A percentile compares a stretch with the other conserved stretches of the same genome.
Evolutionary conservation across 768 basidiomycete species (phyloP).

Genomic region (Trametes gibbosa): DNA sequence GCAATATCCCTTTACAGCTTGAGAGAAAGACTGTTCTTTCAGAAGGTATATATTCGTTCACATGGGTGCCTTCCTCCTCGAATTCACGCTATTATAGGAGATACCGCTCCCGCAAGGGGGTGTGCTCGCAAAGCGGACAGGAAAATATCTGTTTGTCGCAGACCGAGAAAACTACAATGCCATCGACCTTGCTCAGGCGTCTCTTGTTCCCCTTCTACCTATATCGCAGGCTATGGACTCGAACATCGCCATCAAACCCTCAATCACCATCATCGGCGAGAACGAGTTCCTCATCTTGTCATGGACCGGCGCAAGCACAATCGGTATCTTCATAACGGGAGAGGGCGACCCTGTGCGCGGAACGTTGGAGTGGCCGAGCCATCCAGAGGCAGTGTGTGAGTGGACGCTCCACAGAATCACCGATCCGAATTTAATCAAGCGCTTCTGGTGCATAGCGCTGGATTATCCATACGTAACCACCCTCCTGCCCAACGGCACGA

Average conservation of each 20-base stretch:
- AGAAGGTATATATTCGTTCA: slow-evolving; percentile 45
- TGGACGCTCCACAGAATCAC: slow-evolving; percentile 16
- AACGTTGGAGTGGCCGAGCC: slow-evolving; percentile 80
- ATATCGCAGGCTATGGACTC: slow-evolving; percentile 64
- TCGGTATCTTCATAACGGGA: slow-evolving; percentile 84
- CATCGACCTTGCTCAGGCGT: slow-evolving; percentile 71
- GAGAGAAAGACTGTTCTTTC: slow-evolving; percentile 59
- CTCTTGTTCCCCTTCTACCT: slow-evolving; percentile 71
- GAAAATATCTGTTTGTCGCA: slow-evolving; percentile 68
- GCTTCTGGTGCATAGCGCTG: slow-evolving; percentile 46
- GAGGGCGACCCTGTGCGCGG: slow-evolving; percentile 88
- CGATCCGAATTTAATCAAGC: neutral
- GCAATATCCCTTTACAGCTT: slow-evolving; percentile 63
- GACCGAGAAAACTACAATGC: slow-evolving; percentile 73
- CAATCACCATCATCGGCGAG: slow-evolving; percentile 69
- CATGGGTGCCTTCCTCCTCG: neutral
- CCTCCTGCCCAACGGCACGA: slow-evolving; percentile 71
- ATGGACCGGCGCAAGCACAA: slow-evolving; percentile 75
- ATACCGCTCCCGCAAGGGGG: slow-evolving; percentile 64
- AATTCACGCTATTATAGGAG: slow-evolving; percentile 45
- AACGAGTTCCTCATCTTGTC: slow-evolving; percentile 85
- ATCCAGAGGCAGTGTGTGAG: slow-evolving; percentile 77
- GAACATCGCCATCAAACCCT: slow-evolving; percentile 50
- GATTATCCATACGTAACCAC: slow-evolving; percentile 82
- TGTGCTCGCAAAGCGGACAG: slow-evolving; percentile 58